A percentile compares a stretch with the other conserved stretches of the same genome.
Conservation (phyloP, 352 stramenopile genomes). For the Phytophthora syringae region DNA sequence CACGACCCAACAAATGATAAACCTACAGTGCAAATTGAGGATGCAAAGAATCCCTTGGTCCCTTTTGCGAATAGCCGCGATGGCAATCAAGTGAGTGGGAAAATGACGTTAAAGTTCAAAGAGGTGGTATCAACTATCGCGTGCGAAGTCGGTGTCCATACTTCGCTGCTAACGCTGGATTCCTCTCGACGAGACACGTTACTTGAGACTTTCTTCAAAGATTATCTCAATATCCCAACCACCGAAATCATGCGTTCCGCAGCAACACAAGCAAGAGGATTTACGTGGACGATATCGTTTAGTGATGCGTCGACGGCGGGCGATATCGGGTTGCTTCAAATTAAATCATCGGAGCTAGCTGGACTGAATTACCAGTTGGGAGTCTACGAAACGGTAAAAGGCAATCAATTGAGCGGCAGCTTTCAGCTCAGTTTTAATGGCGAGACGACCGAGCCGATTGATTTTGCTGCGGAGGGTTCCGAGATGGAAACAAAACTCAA, state of each 20-base stretch:
- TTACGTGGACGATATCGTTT: constrained; percentile 87
- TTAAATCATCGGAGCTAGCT: constrained; percentile 46
- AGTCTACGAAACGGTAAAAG: constrained; percentile 80
- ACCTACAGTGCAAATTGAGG: constrained; percentile 52
- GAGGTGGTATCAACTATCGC: constrained; percentile 43
- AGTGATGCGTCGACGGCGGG: constrained; percentile 70
- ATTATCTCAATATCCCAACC: constrained; percentile 52
- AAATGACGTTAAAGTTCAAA: constrained; percentile 67
- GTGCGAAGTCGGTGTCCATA: constrained; percentile 56
- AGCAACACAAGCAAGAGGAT: constrained; percentile 69
- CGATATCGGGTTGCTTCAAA: constrained; percentile 70
- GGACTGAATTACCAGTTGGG: constrained; percentile 42
- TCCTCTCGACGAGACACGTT: constrained; percentile 37
- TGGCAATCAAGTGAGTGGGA: constrained; percentile 92
- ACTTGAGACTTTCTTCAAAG: constrained; percentile 51
- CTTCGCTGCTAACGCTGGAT: constrained; percentile 35
- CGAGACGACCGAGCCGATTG: constrained; percentile 93
- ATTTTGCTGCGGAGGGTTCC: constrained; percentile 79
- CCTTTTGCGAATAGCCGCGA: constrained; percentile 76
- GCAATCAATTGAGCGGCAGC: constrained; percentile 90
- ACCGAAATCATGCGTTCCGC: constrained; percentile 65
- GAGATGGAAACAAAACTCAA: constrained; percentile 93
- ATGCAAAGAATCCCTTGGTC: constrained; percentile 42
- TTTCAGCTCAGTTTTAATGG: constrained; percentile 95
- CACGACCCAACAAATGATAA: constrained; percentile 18